Evolutionary conservation across 805 yeast genomes (phyloP).

Genomic region (Kodamaea kaohsiungensis): DNA sequence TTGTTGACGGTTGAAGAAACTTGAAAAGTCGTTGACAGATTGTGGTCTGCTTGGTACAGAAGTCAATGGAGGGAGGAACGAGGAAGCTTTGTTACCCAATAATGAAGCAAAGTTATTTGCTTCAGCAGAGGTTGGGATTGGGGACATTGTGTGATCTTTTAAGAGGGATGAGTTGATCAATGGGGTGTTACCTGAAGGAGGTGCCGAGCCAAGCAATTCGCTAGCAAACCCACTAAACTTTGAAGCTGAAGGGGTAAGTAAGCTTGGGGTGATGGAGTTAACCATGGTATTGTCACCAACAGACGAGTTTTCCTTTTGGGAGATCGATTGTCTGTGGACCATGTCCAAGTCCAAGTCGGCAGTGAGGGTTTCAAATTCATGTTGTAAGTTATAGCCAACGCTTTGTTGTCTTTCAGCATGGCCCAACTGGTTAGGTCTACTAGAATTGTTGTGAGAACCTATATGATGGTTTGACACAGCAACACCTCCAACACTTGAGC

Average conservation of each 20-base stretch:
- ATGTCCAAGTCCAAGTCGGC: conserved; percentile 48
- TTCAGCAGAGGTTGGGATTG: conserved; percentile 16
- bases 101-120: conserved; percentile 26
- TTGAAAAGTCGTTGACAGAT: conserved; percentile 40
- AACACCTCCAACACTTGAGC: background rate
- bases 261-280: conserved; percentile 5
- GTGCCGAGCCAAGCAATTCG: conserved; percentile 10
- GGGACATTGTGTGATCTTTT: conserved; percentile 20
- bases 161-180: conserved; percentile 5
- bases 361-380: conserved; percentile 48
- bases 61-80: conserved; percentile 31
- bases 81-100: conserved; percentile 19
- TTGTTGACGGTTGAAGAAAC: conserved; percentile 19
- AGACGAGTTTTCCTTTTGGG: background rate
- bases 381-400: conserved; percentile 48
- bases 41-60: conserved; percentile 42
- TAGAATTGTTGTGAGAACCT: background rate
- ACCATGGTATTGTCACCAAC: background rate
- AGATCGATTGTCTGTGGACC: conserved; percentile 16
- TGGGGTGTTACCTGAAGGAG: background rate
- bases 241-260: conserved; percentile 10
- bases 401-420: conserved; percentile 37
- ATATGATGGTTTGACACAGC: background rate
- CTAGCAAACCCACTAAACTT: conserved; percentile 9
- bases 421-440: conserved; percentile 3